Evolutionary conservation across 148 eudicot genomes (phyloP), one percentile per base, ranked within the genome.

Genomic region (Camellia lanceoleosa): DNA sequence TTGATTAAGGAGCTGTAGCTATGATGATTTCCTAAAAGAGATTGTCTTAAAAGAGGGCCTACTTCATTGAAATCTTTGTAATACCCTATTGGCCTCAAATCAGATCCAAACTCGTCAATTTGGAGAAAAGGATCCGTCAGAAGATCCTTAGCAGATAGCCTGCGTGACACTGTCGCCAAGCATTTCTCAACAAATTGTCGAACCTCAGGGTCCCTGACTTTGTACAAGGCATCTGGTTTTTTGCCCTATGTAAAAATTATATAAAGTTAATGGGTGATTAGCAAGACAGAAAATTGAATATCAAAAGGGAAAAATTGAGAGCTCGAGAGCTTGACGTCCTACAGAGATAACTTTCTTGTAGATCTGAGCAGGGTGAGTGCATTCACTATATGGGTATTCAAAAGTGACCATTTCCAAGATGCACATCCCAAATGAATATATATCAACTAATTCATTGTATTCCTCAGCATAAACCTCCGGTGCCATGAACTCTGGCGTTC

Each of bases 111-210:
- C 64, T 83, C 84, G 23, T 87, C 91, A 19, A 75, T 76, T 52
- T 83, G 89, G 71, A 92, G 90, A 73, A 92, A 92, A 4, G 90
- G 90, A 75, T 90, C 92, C 23, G 68, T 76, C 10, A 92, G 82
- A 47, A 90, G 91, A 80, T 84, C 88, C 63, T 73, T 78, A 10
- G 97, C 97, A 4, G 90, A 54, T 5, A 87, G 74, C 81, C 97
- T 85, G 19, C 70, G 63, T 8, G 90, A 83, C 2, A 85, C 94
- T 16, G 89, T 83, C 3, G 88, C 97, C 69, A 92, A 67, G 77
- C 97, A 92, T 83, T 86, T 92, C 80, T 89, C 87, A 41, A 92
- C 85, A 64, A 92, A 90, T 79, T 58, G 68, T 54, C 84, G 85
- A 16, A 92, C 87, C 46, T 88, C 87, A 0, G 85, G 90, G 76